Evolutionary conservation across 257 asterid genomes (phyloP), one percentile per base, ranked within the genome.

Genomic region (Fraxinus cuspidata): DNA sequence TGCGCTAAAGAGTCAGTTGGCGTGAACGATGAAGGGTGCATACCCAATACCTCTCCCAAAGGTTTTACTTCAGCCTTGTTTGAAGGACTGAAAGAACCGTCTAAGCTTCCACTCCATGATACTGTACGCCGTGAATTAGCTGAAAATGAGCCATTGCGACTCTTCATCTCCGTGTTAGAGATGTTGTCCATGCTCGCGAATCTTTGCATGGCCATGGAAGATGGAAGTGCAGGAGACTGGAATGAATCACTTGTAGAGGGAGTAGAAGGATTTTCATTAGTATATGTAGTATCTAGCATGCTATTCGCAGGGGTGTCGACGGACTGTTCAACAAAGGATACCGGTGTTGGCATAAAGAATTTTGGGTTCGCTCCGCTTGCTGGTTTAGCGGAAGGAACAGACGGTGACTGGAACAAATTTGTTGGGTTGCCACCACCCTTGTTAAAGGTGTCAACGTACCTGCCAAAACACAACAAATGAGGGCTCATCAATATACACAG

Each of bases 51-150:
- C 81, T 85, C 82, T 27, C 88, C 88, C 2, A 81, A 72, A 72
- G 87, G 82, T 82, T 81, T 86, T 16, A 65, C 47, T 65, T 78
- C 83, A 21, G 81, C 72, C 19, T 18, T 31, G 7, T 65, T 49
- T 49, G 87, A 81, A 65, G 95, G 89, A 40, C 89, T 78, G 23
- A 60, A 74, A 10, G 89, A 73, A 71, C 79, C 89, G 34, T 87
- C 84, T 13, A 90, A 81, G 85, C 86, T 87, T 73, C 97, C 99
- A 77, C 99, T 87, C 99, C 99, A 96, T 2, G 99, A 93, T 53
- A 92, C 96, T 7, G 98, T 87, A 9, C 97, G 92, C 64, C 99
- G 88, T 38, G 94, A 86, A 58, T 75, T 76, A 40, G 73, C 51
- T 37, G 90, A 38, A 73, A 84, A 84, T 16, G 90, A 83, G 58